phyloP scores from a whole-genome alignment of 768 basidiomycete species.

The Galerina sulciceps region DNA sequence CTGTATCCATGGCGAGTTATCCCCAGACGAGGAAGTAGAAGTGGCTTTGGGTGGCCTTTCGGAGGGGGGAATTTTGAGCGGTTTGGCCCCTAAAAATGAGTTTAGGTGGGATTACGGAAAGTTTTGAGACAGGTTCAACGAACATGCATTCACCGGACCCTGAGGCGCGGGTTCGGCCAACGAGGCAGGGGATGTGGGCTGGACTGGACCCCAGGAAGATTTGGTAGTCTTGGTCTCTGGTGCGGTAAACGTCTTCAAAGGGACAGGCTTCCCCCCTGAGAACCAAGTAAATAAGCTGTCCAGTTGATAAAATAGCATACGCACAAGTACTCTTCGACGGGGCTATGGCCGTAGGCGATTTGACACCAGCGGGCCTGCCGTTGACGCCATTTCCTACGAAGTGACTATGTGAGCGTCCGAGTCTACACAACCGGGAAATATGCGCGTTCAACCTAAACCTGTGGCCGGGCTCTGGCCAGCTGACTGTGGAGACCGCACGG shows the following conservation, averaged over 20 bases:
- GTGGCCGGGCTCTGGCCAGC: background rate
- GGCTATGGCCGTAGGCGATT: background rate
- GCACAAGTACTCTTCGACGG: background rate
- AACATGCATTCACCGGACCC: constrained; percentile 18
- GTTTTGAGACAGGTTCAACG: background rate
- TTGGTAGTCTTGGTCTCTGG: constrained; percentile 4
- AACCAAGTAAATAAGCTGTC: background rate
- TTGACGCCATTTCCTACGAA: background rate
- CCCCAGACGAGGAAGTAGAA: background rate
- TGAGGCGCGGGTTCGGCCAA: constrained; percentile 7
- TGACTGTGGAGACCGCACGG: background rate
- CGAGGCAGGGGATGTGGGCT: constrained; percentile 1
- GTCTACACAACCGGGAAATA: background rate
- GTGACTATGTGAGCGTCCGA: background rate
- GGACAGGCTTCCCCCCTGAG: constrained; percentile 23
- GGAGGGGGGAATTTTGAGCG: constrained; percentile 9
- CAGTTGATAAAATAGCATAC: background rate
- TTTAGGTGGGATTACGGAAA: background rate
- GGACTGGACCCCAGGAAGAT: constrained; percentile 6
- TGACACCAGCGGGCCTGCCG: background rate
- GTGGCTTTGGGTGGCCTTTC: background rate
- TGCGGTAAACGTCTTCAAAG: constrained; percentile 15
- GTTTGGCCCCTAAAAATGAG: constrained; percentile 13
- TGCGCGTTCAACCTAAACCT: background rate
- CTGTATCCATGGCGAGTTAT: constrained; percentile 5